These are phyloP conservation scores for Citropsis articulata DNA, from an alignment of 345 rosid genomes.

Conservation along the genomic window DNA sequence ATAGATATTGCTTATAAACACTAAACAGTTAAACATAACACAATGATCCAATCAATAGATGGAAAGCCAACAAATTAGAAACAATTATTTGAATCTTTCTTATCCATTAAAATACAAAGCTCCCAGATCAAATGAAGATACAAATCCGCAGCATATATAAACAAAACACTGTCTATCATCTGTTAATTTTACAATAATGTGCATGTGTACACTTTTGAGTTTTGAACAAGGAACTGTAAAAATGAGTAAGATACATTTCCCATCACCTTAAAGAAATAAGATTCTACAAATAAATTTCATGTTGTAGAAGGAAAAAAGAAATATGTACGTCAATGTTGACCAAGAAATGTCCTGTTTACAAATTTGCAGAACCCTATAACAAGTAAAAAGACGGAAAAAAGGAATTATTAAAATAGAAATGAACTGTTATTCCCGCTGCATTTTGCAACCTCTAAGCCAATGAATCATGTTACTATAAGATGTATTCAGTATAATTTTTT, in stretches of 20 bases:
- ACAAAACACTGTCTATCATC: neutral
- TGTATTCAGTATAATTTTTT: neutral
- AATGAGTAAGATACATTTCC: neutral
- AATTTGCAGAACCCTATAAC: neutral
- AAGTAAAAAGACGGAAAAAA: neutral
- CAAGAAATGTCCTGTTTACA: neutral
- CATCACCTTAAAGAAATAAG: neutral
- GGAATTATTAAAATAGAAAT: neutral
- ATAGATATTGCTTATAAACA: too few relatives aligned
- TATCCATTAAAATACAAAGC: neutral
- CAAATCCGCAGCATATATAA: neutral
- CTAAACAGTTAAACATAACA: neutral
- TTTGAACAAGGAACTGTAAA: neutral
- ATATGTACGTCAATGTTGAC: neutral
- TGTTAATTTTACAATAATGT: neutral
- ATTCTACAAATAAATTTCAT: neutral
- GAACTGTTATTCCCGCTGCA: neutral
- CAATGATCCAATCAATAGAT: neutral
- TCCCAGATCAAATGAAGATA: neutral
- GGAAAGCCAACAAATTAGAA: neutral
- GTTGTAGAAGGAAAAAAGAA: neutral
- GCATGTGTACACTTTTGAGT: neutral
- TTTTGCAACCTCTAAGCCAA: neutral
- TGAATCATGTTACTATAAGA: constrained; percentile 13
- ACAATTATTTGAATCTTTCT: neutral